Evolutionary conservation across 495 filamentous ascomycete genomes (phyloP).

Genomic region (Aspergillus sparsus): DNA sequence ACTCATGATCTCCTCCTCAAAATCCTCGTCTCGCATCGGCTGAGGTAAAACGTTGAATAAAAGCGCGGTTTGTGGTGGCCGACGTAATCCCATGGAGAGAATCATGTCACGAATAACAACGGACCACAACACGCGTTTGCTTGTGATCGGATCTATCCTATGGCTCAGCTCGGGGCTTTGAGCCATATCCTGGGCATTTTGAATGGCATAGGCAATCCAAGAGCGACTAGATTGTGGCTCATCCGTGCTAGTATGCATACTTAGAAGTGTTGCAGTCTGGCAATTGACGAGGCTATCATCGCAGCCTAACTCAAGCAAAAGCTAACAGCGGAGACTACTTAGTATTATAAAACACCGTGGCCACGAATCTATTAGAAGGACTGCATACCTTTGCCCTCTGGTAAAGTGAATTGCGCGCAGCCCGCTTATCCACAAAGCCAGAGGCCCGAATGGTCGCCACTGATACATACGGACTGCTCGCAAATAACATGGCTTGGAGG

Average conservation of each 20-base stretch:
- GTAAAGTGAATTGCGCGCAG: neutral
- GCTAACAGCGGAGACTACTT: too few species aligned
- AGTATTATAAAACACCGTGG: neutral
- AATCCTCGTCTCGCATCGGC: neutral
- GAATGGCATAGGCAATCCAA: neutral
- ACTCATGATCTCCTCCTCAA: neutral
- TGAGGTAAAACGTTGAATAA: neutral
- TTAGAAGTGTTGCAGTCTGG: neutral
- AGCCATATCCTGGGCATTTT: neutral
- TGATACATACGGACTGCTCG: neutral
- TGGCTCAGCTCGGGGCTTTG: too few species aligned
- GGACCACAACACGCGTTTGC: conserved; percentile 1
- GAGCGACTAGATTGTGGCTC: neutral
- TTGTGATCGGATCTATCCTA: neutral
- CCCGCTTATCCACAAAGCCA: neutral
- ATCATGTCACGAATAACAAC: neutral
- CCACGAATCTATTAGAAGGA: neutral
- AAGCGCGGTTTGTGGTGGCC: neutral
- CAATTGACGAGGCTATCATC: neutral
- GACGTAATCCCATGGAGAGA: neutral
- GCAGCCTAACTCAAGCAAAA: too few species aligned
- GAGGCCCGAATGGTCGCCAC: neutral
- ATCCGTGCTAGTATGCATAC: neutral
- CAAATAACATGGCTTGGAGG: neutral
- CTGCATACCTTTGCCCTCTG: neutral